Conservation (phyloP, 768 basidiomycete species). For the Pulveroboletus sp. region DNA sequence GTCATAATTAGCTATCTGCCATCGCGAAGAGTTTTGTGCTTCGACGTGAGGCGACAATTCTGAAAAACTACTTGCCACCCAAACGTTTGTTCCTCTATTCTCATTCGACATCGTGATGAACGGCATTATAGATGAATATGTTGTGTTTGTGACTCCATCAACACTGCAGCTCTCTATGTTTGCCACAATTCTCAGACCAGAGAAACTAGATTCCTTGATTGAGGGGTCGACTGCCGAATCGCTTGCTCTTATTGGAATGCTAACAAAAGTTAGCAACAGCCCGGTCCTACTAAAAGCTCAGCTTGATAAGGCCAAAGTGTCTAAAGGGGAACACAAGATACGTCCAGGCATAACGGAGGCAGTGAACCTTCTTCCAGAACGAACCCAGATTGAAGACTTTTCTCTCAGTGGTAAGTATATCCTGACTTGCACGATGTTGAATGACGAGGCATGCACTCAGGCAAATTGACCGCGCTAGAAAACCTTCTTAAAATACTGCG, state of each 20-base stretch:
- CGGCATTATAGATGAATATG: constrained; percentile 77
- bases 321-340: constrained; percentile 40
- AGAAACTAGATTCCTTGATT: constrained; percentile 65
- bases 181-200: constrained; percentile 66
- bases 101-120: not conserved
- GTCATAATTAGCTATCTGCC: constrained; percentile 51
- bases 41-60: constrained; percentile 78
- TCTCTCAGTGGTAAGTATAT: constrained; percentile 66
- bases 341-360: constrained; percentile 58
- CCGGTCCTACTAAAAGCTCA: constrained; percentile 85
- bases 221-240: constrained; percentile 74
- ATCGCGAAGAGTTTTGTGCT: constrained; percentile 89
- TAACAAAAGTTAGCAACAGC: constrained; percentile 92
- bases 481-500: constrained; percentile 60
- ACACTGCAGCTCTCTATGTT: constrained; percentile 80
- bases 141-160: constrained; percentile 94
- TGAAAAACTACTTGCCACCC: constrained; percentile 85
- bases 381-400: constrained; percentile 64
- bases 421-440: not conserved
- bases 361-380: constrained; percentile 56
- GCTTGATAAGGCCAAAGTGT: constrained; percentile 55
- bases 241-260: constrained; percentile 71
- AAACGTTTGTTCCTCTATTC: constrained; percentile 58
- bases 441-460: constrained; percentile 37
- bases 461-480: constrained; percentile 69